These are phyloP conservation scores for Hordeum pubiflorum DNA, from an alignment of 202 grass and related monocot genomes.

Conservation along the genomic window DNA sequence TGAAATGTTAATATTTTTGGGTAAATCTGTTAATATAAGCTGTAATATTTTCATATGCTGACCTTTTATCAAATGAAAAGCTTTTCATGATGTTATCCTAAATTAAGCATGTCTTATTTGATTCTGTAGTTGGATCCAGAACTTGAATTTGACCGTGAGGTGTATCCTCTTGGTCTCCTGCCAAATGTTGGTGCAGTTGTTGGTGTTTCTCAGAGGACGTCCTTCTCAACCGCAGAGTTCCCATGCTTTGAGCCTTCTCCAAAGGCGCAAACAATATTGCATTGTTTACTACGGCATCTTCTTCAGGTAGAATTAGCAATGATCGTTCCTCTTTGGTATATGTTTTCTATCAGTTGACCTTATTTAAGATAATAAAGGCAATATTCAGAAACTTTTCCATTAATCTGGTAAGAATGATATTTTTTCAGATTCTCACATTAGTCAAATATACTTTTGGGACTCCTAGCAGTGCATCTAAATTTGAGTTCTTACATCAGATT, in stretches of 20 bases:
- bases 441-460: background rate
- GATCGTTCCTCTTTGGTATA: background rate
- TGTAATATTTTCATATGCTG: background rate
- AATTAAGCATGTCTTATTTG: constrained; percentile 28
- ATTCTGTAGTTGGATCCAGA: constrained; percentile 89
- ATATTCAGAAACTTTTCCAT: background rate
- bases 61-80: background rate
- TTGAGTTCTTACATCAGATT: constrained; percentile 3
- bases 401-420: background rate
- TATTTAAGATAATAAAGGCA: background rate
- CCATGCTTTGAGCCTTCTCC: constrained; percentile 96
- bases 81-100: background rate
- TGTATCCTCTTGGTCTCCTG: constrained; percentile 98
- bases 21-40: background rate
- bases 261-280: constrained; percentile 97
- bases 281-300: constrained; percentile 92
- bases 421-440: background rate
- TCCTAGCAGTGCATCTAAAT: background rate
- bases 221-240: constrained; percentile 89
- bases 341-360: constrained; percentile 5
- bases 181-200: constrained; percentile 93
- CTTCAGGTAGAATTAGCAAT: constrained; percentile 60
- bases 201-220: constrained; percentile 92
- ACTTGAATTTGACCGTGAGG: constrained; percentile 96
- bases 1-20: background rate